phyloP scores from a whole-genome alignment of 495 filamentous ascomycete species.

The Polyplosphaeria fusca region DNA sequence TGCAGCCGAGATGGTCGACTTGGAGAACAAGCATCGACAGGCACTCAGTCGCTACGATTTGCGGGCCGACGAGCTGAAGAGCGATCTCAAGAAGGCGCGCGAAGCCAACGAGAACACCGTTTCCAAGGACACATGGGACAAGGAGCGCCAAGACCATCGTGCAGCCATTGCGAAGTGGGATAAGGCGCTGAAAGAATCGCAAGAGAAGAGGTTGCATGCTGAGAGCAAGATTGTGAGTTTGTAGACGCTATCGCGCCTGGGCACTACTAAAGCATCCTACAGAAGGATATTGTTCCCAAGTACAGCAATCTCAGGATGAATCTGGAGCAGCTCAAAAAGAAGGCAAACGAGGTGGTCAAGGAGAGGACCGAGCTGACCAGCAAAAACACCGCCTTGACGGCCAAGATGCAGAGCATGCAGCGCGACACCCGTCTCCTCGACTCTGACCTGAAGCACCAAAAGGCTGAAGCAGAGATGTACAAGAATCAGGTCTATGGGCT shows the following conservation, averaged over 20 bases:
- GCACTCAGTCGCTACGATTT: conserved; percentile 10
- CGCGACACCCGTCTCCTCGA: conserved; percentile 55
- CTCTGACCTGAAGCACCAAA: conserved; percentile 53
- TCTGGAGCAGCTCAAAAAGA: conserved; percentile 7
- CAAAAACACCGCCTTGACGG: conserved; percentile 75
- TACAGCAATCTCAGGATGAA: not conserved
- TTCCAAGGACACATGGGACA: conserved; percentile 11
- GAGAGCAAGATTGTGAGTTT: conserved; percentile 8
- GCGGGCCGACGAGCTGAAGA: conserved; percentile 17
- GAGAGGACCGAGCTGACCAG: conserved; percentile 67
- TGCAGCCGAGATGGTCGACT: conserved; percentile 46
- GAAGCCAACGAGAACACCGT: not conserved
- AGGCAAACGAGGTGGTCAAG: not conserved
- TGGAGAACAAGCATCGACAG: conserved; percentile 19
- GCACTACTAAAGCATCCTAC: not conserved
- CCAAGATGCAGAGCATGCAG: conserved; percentile 76
- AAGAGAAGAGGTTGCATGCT: conserved; percentile 11
- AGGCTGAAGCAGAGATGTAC: conserved; percentile 44
- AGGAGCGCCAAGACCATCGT: conserved; percentile 15
- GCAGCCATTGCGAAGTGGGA: conserved; percentile 19
- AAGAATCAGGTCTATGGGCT: conserved; percentile 78
- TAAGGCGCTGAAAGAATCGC: not conserved
- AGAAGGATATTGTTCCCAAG: not conserved
- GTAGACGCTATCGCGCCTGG: not conserved
- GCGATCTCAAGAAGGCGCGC: conserved; percentile 3